Evolutionary conservation across 768 basidiomycete species (phyloP), one percentile per base, ranked within the genome.

Genomic region (Mycena olivaceomarginata): DNA sequence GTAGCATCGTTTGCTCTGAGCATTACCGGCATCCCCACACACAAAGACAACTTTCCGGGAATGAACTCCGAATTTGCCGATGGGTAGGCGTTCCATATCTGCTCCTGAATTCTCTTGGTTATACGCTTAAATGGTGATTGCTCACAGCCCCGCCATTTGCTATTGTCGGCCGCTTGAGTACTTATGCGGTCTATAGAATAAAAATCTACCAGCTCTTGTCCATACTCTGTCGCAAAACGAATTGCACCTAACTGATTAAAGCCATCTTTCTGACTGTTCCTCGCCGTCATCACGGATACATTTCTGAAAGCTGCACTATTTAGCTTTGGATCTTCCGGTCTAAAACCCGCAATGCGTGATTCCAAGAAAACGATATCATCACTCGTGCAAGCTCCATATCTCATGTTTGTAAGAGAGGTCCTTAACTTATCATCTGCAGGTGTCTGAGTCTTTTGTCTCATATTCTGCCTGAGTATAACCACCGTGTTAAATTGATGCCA

Each of bases 271-370:
- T 86, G 81, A 11, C 77, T 41, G 81, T 88, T 89, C 16, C 78
- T 73, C 2, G 83, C 80, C 1, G 86, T 88, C 22, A 90, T 89
- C 5, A 89, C 81, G 3, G 88, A 84, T 0, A 85, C 81, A 82
- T 87, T 78, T 37, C 83, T n/a, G 43, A 56, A 87, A 88, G 1
- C 67, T 22, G 8, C 76, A 48, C 2, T 53, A 39, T 53, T 45
- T 16, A 85, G 31, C 40, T 46, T 65, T 1, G 79, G 74, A 31
- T 72, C 60, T 12, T 69, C 77, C 4, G 73, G 69, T 10, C 25
- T 6, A 1, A 60, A 51, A 18, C 82, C 76, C 3, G 83, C 76
- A 1, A 87, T 71, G 5, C 81, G 18, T 5, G 82, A 80, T 16
- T 76, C 40, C 4, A 90, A 72, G 73, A 89, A 87, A 2, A n/a